phyloP scores from a whole-genome alignment of 148 eudicot species.

The Suaeda aralocaspica region DNA sequence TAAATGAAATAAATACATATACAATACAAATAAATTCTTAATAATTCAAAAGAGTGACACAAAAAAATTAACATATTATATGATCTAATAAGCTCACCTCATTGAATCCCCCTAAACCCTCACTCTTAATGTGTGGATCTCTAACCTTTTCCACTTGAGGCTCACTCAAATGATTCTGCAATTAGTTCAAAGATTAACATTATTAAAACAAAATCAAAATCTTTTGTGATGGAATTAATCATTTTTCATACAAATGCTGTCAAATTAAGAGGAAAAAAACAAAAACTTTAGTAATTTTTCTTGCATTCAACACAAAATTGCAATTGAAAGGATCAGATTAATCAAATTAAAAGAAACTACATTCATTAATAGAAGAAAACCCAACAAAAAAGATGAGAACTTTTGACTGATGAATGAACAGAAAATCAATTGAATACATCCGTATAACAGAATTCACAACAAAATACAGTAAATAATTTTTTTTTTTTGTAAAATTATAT shows the following conservation, averaged over 20 bases:
- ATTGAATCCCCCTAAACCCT: slow-evolving; percentile 9
- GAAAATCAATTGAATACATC: no score
- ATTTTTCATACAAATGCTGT: not conserved
- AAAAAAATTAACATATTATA: not conserved
- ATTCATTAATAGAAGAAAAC: not conserved
- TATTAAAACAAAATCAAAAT: not conserved
- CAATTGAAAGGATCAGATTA: not conserved
- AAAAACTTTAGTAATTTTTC: not conserved
- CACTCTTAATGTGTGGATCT: slow-evolving; percentile 10
- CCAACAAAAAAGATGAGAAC: not conserved
- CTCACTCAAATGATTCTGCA: slow-evolving; percentile 67
- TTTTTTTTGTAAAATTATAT: not conserved
- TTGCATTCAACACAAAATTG: not conserved
- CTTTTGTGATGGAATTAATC: no score
- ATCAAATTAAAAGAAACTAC: no score
- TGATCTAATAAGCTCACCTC: slow-evolving; percentile 31
- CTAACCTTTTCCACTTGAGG: slow-evolving; percentile 37
- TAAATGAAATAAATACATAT: not conserved
- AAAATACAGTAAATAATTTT: no score
- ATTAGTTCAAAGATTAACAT: not conserved
- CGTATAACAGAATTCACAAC: no score
- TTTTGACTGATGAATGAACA: not conserved
- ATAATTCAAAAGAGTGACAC: not conserved
- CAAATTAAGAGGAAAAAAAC: no score
- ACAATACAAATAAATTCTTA: not conserved